Evolutionary conservation across 208 protist species (phyloP).

Genomic region (Crithidia mellificae): DNA sequence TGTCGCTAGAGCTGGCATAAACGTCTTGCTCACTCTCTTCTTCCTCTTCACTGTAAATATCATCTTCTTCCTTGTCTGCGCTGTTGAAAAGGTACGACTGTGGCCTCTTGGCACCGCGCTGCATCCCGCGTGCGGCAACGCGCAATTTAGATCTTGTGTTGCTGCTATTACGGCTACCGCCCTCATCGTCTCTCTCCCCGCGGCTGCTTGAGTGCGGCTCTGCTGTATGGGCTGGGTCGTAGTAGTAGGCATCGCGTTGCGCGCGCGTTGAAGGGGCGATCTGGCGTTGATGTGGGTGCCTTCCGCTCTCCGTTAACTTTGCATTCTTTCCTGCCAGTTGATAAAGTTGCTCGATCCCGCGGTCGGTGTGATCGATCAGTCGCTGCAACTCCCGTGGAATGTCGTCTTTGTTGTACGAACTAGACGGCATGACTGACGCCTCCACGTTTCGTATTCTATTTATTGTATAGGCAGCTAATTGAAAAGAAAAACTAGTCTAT

Average conservation of each 20-base stretch:
- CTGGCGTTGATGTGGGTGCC: neutral
- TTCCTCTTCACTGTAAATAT: neutral
- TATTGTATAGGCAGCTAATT: too few relatives aligned
- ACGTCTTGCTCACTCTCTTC: neutral
- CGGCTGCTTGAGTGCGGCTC: too few relatives aligned
- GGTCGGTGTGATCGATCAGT: constrained; percentile 71
- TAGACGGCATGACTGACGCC: constrained; percentile 3
- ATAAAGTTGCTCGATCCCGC: constrained; percentile 72
- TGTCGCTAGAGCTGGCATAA: too few relatives aligned
- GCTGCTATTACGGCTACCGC: too few relatives aligned
- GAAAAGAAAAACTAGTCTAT: too few relatives aligned
- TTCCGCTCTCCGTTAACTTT: neutral
- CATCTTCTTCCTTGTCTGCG: neutral
- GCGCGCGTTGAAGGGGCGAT: neutral
- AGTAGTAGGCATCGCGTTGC: constrained; percentile 12
- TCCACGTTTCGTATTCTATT: neutral
- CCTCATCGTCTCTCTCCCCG: neutral
- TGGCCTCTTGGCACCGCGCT: too few relatives aligned
- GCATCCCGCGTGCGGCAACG: too few relatives aligned
- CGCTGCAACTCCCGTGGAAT: constrained; percentile 39
- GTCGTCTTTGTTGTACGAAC: constrained; percentile 25
- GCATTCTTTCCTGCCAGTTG: constrained; percentile 27
- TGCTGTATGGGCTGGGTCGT: neutral
- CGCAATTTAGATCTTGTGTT: too few relatives aligned
- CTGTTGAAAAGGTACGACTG: too few relatives aligned